Evolutionary conservation across 176 grass and related monocot genomes (phyloP), one percentile per base, ranked within the genome.

Genomic region (Musa beccarii): DNA sequence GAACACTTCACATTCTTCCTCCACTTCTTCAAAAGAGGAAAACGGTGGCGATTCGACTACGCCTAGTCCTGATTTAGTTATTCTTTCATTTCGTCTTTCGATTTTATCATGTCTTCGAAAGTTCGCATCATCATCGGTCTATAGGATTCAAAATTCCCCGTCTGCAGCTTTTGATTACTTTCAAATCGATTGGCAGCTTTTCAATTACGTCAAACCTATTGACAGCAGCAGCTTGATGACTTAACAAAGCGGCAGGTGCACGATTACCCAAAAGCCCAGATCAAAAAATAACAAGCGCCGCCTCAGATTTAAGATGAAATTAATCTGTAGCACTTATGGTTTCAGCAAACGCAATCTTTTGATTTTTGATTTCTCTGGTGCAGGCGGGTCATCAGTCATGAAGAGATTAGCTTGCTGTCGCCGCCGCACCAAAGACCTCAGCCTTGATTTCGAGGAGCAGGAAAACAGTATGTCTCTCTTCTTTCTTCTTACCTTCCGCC

Each of bases 381-480:
- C 22, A n/a, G 23, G 23, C 12, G 63, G 19, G 11, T 19, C 1
- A 13, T 49, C 7, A 63, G 20, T 49, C 59, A 95, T 99, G 88
- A 91, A 77, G 85, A 86, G 80, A 74, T 85, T 99, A 71, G 91
- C 80, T 67, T 99, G 96, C 83, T 99, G 96, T 77, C 96, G 96
- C 22, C 90, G 91, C 72, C 91, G 96, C 54, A 82, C 91, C 56
- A 92, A 99, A 77, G 91, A 99, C 19, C 81, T 99, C 79, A 99
- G 96, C 91, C 57, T 99, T 76, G 96, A 99, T 73, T 94, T 95
- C 76, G 96, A 92, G 8, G 96, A 95, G 78, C 86, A 83, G 34
- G 34, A 43, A 0, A 76, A 95, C 43, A 86, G 96, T 99, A 92
- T 74, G 95, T 64, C 29, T 10, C 21, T 26, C 14, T 72, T 63